Evolutionary conservation across 2,329 filamentous ascomycete genomes (phyloP), one percentile per base, ranked within the genome.

Genomic region (Thelonectria rubi): DNA sequence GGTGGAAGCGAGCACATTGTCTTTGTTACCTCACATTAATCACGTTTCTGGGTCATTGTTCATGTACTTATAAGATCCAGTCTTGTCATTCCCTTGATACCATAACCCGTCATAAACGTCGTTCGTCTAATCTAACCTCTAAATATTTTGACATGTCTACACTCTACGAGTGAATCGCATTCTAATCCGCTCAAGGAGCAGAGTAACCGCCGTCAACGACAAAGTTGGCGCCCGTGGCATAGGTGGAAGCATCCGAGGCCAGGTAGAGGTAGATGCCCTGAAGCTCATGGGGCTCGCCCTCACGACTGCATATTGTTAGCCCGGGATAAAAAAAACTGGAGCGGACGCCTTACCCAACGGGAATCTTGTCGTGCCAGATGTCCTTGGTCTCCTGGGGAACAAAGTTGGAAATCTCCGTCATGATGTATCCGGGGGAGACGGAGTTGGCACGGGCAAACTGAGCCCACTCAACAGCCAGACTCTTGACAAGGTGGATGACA

Each of bases 401-500:
- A 58, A 71, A 71, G 58, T 71, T 63, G 57, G 69, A 71, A 46
- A 71, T 71, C 56, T 71, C 69, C 18, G 69, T 71, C 32, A 71
- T 66, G 51, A 71, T 71, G 21, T 71, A 87, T 5, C 74, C 74
- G 3, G 74, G 74, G 20, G 73, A 75, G 10, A 87, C 81, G 46
- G 83, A 78, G 66, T 87, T 87, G 26, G 86, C 84, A 3, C 85
- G 78, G 3, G 84, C 84, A 64, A 86, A 86, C 3, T 84, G 82
- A 12, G 82, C 74, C 85, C 85, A 87, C 64, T 87, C 84, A 5
- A 82, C 76, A 0, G 85, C 84, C 24, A 87, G 75, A 1, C 78
- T 82, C 70, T 85, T 86, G 50, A 82, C 83, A 39, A 87, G 79
- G 57, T 87, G 85, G 2, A 80, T 83, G 15, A 86, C 79, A 24